Evolutionary conservation across 2,329 filamentous ascomycete species (phyloP), one percentile per base, ranked within the genome.

Genomic region (Penicillium sp.): DNA sequence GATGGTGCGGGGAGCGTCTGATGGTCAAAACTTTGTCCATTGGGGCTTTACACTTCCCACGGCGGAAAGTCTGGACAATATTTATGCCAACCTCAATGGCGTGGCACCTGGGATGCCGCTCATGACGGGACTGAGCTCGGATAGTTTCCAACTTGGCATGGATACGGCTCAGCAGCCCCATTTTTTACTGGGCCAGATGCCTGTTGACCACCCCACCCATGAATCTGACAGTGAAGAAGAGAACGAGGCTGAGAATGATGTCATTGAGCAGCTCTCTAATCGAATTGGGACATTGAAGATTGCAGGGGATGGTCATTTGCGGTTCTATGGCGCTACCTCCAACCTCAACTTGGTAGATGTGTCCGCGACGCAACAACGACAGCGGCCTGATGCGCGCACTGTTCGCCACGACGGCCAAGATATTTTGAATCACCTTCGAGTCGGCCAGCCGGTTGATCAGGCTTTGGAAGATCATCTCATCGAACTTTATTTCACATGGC

Each of bases 401-500:
- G 66, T 71, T 13, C 66, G 68, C 6, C 63, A 67, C 42, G 69
- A 69, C 60, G 71, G 67, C 12, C 69, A 70, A 42, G 69, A 66
- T 53, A 72, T 68, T 9, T 53, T 75, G 18, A 71, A 72, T 37
- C 67, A 74, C 39, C 65, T 73, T 15, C 68, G 72, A 1, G 62
- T 76, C 10, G 68, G 68, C 15, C 71, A 74, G 52, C 47, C 65
- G 4, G 70, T 75, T 13, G 69, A 73, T 28, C 64, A 66, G 18
- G 65, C 62, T 3, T 54, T 76, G 5, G 74, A 75, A 46, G 65
- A 71, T 25, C 75, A 77, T 56, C 65, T 78, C 1, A 63, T 74
- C 5, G 66, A 71, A 29, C 64, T 77, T 0, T 77, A 72, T 47
- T 78, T 78, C 47, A 69, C 72, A 1, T 77, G 75, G 75, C 73